Conservation (phyloP, 495 filamentous ascomycete genomes). For the Aspergillus coremiiformis region DNA sequence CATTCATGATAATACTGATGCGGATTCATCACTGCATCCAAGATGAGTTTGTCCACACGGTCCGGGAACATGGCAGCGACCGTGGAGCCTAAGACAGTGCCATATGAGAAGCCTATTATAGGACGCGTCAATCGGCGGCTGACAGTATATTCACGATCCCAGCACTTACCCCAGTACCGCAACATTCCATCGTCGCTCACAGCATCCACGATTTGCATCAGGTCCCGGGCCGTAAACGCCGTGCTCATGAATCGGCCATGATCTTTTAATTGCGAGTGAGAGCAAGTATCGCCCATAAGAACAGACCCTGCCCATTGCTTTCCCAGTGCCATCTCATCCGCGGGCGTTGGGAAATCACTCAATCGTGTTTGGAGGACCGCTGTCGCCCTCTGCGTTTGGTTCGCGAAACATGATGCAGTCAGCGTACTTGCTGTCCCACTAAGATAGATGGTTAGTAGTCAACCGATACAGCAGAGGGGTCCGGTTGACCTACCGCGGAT, state of each 20-base stretch:
- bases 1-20: conserved; percentile 26
- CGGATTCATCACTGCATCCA: conserved; percentile 36
- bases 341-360: background rate
- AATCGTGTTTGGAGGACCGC: background rate
- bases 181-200: background rate
- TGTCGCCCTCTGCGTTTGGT: background rate
- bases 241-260: background rate
- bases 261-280: background rate
- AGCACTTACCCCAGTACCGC: background rate
- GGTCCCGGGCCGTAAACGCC: background rate
- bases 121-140: no score
- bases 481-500: background rate
- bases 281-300: background rate
- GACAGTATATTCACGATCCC: no score
- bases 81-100: background rate
- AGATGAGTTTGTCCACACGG: conserved; percentile 27
- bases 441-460: background rate
- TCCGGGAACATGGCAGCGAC: conserved; percentile 10
- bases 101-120: background rate
- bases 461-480: background rate
- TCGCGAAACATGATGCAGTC: background rate
- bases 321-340: background rate
- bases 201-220: conserved; percentile 5
- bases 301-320: background rate
- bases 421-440: background rate